Evolutionary conservation across 2,329 filamentous ascomycete genomes (phyloP).

Genomic region (Diaporthe australafricana): DNA sequence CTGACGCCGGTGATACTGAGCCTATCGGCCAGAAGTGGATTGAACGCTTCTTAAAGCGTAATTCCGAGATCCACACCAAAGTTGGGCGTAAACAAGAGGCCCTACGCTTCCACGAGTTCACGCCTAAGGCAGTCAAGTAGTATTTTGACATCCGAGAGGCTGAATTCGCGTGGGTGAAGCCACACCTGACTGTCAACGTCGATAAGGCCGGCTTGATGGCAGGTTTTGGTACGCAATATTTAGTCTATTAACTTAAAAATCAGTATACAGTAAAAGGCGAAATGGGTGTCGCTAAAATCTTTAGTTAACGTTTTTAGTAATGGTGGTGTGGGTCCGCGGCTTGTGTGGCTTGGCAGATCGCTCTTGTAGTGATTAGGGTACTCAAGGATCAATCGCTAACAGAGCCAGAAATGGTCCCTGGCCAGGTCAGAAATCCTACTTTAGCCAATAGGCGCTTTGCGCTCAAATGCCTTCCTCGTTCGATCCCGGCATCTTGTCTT

Average conservation of each 20-base stretch:
- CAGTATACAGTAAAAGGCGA: neutral
- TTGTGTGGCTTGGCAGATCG: neutral
- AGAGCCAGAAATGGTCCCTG: too few relatives aligned
- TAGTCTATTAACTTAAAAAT: too few relatives aligned
- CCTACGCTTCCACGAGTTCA: neutral
- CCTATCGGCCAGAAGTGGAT: neutral
- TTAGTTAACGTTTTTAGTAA: neutral
- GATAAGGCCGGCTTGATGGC: too few relatives aligned
- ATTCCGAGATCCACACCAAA: neutral
- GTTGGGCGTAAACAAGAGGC: neutral
- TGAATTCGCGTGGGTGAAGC: neutral
- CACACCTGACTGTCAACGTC: too few relatives aligned
- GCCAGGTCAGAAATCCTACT: too few relatives aligned
- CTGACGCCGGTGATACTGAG: too few relatives aligned
- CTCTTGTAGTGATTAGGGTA: neutral
- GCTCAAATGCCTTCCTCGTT: too few relatives aligned
- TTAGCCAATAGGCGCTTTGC: too few relatives aligned
- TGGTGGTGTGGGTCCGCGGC: neutral
- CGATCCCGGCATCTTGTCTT: too few relatives aligned
- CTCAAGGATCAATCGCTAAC: too few relatives aligned
- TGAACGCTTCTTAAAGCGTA: neutral
- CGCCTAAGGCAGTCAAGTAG: neutral
- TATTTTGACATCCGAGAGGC: conserved; percentile 5
- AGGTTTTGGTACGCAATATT: too few relatives aligned
- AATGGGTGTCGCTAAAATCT: neutral